A percentile compares a stretch with the other conserved stretches of the same genome.
Conservation (phyloP, 306 rosid genomes). For the Cicer chorassanicum region DNA sequence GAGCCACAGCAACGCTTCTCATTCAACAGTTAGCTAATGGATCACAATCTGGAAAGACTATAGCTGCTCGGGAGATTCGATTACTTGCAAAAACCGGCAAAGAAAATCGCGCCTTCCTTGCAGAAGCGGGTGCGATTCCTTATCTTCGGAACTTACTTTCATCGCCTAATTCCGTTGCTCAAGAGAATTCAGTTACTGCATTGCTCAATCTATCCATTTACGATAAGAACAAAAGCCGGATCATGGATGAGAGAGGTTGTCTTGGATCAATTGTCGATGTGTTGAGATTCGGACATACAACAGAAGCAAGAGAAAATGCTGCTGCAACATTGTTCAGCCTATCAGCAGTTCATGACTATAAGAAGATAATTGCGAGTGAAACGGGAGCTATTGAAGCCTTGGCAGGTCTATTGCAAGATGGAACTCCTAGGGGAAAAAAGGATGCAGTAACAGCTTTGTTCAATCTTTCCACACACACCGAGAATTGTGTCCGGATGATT, state of each 20-base stretch:
- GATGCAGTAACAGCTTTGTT: conserved; percentile 93
- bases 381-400: conserved; percentile 78
- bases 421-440: conserved; percentile 88
- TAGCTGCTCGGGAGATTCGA: conserved; percentile 92
- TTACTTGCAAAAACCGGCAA: conserved; percentile 86
- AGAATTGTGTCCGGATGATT: conserved; percentile 76
- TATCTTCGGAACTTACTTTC: conserved; percentile 67
- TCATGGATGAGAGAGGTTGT: conserved; percentile 83
- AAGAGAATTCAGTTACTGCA: conserved; percentile 94
- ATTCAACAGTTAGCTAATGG: conserved; percentile 77
- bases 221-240: conserved; percentile 83
- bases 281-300: conserved; percentile 79
- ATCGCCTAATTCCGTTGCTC: conserved; percentile 73
- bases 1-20: conserved; percentile 71
- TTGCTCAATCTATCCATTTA: conserved; percentile 88
- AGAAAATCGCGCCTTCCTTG: conserved; percentile 86
- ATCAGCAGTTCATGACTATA: conserved; percentile 86
- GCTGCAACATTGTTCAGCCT: conserved; percentile 97
- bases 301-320: conserved; percentile 92
- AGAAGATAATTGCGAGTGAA: conserved; percentile 85
- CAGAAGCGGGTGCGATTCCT: conserved; percentile 95
- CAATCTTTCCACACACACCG: conserved; percentile 84
- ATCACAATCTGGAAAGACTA: conserved; percentile 60
- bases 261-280: conserved; percentile 75
- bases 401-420: conserved; percentile 71